These are phyloP conservation scores for Dactylellina drechsleri DNA, from an alignment of 2,329 filamentous ascomycete species.

Conservation along the genomic window DNA sequence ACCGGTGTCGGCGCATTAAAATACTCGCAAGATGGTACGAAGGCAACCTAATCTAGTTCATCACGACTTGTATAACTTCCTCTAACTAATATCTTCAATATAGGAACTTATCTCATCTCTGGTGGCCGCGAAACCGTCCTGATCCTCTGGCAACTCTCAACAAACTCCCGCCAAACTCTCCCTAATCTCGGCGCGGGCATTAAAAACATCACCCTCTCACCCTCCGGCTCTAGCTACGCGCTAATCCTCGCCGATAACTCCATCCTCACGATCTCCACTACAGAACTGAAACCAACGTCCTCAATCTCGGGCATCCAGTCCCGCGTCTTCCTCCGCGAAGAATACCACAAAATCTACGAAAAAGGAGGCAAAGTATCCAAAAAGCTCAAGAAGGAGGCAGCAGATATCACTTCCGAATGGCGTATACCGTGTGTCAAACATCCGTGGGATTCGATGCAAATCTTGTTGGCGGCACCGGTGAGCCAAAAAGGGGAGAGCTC, in stretches of 20 bases:
- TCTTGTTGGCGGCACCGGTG: conserved; percentile 75
- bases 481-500: conserved; percentile 66
- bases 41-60: neutral
- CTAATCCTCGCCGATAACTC: conserved; percentile 92
- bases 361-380: conserved; percentile 56
- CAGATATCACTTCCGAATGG: conserved; percentile 57
- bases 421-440: conserved; percentile 71
- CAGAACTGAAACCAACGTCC: conserved; percentile 83
- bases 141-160: conserved; percentile 93
- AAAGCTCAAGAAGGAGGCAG: conserved; percentile 15
- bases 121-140: conserved; percentile 90
- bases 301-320: conserved; percentile 86
- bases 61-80: neutral
- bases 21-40: conserved; percentile 88
- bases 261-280: conserved; percentile 86
- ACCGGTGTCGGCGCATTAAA: conserved; percentile 83
- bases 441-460: conserved; percentile 70
- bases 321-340: conserved; percentile 66
- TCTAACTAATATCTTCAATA: conserved; percentile 12
- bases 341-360: conserved; percentile 63
- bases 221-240: conserved; percentile 80
- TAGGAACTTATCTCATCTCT: conserved; percentile 92
- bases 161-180: conserved; percentile 80
- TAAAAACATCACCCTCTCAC: conserved; percentile 83
- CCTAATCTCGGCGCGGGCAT: conserved; percentile 90